Conservation (phyloP, 768 basidiomycete species). For the Naganishia randhawae region DNA sequence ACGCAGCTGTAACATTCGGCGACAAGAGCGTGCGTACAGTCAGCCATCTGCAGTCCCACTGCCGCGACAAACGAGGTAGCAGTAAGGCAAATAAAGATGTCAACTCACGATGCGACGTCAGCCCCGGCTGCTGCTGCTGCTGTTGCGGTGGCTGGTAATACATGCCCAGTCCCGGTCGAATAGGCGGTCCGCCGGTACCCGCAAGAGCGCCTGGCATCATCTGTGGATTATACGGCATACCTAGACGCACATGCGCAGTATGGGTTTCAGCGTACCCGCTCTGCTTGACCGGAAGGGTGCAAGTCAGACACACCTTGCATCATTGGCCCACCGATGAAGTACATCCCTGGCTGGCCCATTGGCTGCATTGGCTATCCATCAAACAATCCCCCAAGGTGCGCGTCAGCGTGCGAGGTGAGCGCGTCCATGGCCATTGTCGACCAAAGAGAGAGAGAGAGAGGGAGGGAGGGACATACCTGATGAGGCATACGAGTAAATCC, state of each 20-base stretch:
- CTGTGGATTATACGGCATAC: constrained; percentile 17
- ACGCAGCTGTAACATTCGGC: too few species aligned
- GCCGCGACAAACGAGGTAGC: too few species aligned
- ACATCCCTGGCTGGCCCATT: constrained; percentile 21
- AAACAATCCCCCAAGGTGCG: neutral
- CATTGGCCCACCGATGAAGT: constrained; percentile 5
- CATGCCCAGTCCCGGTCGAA: neutral
- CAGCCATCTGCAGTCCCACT: too few species aligned
- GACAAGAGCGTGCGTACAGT: too few species aligned
- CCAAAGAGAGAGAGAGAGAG: neutral
- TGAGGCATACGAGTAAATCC: constrained; percentile 15
- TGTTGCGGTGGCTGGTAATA: constrained; percentile 1
- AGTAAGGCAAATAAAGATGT: too few species aligned
- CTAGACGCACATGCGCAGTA: too few species aligned
- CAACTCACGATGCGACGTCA: constrained; percentile 19
- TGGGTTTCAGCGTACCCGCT: neutral
- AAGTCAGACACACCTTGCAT: constrained; percentile 2
- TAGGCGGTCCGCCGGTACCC: neutral
- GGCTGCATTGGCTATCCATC: neutral
- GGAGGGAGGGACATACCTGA: neutral
- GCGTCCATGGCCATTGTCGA: too few species aligned
- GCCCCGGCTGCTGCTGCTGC: neutral
- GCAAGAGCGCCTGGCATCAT: too few species aligned
- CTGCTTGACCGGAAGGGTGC: neutral
- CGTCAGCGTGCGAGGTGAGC: too few species aligned